Base-by-base conservation (phyloP, 352 stramenopile genomes). In the Pythium apleroticum region DNA sequence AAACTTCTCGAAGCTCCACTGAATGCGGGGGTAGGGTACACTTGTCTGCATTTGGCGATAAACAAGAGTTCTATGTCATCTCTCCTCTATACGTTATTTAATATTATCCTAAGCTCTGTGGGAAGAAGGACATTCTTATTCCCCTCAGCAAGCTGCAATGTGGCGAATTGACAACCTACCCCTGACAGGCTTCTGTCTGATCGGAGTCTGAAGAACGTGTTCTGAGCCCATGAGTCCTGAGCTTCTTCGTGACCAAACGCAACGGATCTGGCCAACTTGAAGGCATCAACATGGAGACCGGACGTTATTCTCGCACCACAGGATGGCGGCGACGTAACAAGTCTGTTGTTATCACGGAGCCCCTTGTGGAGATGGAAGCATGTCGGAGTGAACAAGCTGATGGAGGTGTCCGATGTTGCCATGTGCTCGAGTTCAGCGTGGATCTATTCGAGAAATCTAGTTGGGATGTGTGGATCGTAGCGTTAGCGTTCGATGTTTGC, bases 191-290 rank as follows among this genome's bases (percentile, higher is more conserved):
- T 19, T 28, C 20, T 50, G 22, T 50, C 43, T 50, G 43, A 50
- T 50, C 43, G 43, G 43, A 28, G 43, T 50, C 43, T 50, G 43
- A 50, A 50, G 43, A 50, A 27, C 39, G 39, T 46, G 39, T 46
- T 50, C 43, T 50, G 43, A 50, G 43, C 28, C 43, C 43, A 4
- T 22, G 43, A 50, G 28, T 25, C 43, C 20, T 27, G 43, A 50
- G 22, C n/a, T 28, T 50, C n/a, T 12, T 28, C 19, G n/a, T n/a
- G n/a, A n/a, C n/a, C n/a, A n/a, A n/a, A n/a, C n/a, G n/a, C n/a
- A n/a, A n/a, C 17, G 35, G 35, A 41, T 41, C 35, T 41, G 35
- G 35, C 19, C 35, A 41, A 41, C 35, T 41, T 41, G 35, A 41
- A 41, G 35, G 5, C 35, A 5, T 41, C 31, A n/a, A n/a, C n/a